Base-by-base conservation (phyloP, 805 yeast genomes). In the Saccharomycopsis sp. region DNA sequence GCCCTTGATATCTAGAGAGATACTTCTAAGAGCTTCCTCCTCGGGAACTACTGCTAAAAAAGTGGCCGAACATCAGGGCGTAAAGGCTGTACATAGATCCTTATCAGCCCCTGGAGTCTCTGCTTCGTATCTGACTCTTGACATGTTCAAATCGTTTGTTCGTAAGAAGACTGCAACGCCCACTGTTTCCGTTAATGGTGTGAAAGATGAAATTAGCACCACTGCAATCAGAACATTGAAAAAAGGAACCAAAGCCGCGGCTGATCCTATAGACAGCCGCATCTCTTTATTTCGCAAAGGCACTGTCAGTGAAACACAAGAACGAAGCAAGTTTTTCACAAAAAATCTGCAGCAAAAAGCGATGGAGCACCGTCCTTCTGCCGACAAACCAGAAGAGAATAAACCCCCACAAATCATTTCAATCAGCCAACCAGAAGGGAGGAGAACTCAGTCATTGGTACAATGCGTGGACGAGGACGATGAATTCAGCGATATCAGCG, bases 1-100 rank as follows among this genome's bases (percentile, higher is more conserved):
- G 51, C 68, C 70, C 1, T 70, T 85, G 34, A 59, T 74, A 0
- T 72, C 84, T 1, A 71, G 86, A 62, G 86, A 82, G 58, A 12
- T 40, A 5, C 20, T 20, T 20, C 20, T 50, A 15, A 46, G 8
- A 14, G 8, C 29, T n/a, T 5, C 14, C 24, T 3, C 14, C 24
- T 3, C 7, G 18, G 24, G 15, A 46, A 15, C 23, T 18, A 8
- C 16, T 24, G 34, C 9, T 18, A 24, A 50, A 37, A n/a, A 37
- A 37, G 44, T 37, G 44, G 44, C 14, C n/a, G 44, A 37, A n/a
- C 44, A 14, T 14, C 14, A 37, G n/a, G 44, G 15, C 15, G n/a
- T 37, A 37, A 46, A 46, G 50, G 12, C 50, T 12, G 50, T 46
- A 15, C 24, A 57, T 34, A 53, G 60, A 50, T 54, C 55, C 2